phyloP scores from a whole-genome alignment of 768 basidiomycete species.

The Sarcodon aspratus region DNA sequence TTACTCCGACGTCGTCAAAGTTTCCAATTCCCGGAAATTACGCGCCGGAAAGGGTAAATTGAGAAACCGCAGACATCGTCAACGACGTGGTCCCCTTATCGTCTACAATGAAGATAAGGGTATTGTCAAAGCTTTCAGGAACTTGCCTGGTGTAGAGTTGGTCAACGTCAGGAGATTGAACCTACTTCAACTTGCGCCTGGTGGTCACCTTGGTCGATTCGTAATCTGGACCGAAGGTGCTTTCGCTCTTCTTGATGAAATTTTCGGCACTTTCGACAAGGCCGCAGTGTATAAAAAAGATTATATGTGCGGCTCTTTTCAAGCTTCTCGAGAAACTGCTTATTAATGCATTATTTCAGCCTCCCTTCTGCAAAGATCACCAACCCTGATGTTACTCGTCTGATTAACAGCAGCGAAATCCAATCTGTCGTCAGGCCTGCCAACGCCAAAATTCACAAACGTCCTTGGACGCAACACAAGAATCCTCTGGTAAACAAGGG shows the following conservation, averaged over 20 bases:
- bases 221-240: conserved; percentile 98
- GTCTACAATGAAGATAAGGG: conserved; percentile 98
- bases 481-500: conserved; percentile 93
- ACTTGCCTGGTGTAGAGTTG: conserved; percentile 95
- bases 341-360: conserved; percentile 24
- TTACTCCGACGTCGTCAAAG: conserved; percentile 89
- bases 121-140: conserved; percentile 97
- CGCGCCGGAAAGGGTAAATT: conserved; percentile 97
- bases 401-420: conserved; percentile 98
- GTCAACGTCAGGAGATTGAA: conserved; percentile 91
- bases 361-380: conserved; percentile 93
- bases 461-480: conserved; percentile 99
- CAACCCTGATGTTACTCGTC: conserved; percentile 92
- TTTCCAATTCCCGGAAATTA: conserved; percentile 93
- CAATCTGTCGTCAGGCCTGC: conserved; percentile 93
- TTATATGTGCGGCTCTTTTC: conserved; percentile 49
- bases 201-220: conserved; percentile 98
- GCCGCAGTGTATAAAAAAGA: conserved; percentile 80
- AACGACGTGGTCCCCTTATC: conserved; percentile 93
- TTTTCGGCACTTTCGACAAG: conserved; percentile 93
- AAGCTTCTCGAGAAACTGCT: neutral
- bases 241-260: conserved; percentile 84
- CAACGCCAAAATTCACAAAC: conserved; percentile 74
- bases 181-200: conserved; percentile 97
- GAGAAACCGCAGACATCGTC: conserved; percentile 93